Base-by-base conservation (phyloP, 202 grass and related monocot species). In the Eragrostis tef region DNA sequence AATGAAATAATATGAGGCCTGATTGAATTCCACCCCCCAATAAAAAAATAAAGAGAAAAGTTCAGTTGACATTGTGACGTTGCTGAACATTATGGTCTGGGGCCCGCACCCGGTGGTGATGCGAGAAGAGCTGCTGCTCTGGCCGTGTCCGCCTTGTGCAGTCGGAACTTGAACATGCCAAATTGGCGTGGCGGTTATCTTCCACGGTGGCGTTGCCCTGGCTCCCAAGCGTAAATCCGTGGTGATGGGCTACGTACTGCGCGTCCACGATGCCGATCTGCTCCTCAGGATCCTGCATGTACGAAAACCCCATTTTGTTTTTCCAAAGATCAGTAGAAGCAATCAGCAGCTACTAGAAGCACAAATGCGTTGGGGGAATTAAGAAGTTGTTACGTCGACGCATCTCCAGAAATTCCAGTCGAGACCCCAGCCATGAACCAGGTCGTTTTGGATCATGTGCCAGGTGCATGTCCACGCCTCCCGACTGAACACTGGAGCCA, bases 391-490 rank as follows among this genome's bases (percentile, higher is more conserved):
- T 44, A n/a, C 44, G 20, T 97, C 74, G 24, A 97, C 89, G n/a
- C 94, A 97, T 90, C 80, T 94, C 83, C 85, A 83, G 81, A 97
- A 89, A 50, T 93, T 87, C 58, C 53, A 87, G 79, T 97, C 94
- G 43, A 97, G 81, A 15, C 86, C 91, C 86, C 86, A 87, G 77
- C 91, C 94, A 52, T 97, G 94, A 51, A 94, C 87, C 21, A 97
- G 78, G 43, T 97, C 91, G 78, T 90, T 97, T 89, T 94, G 94
- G 71, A 97, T 90, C 89, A 97, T 87, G 67, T 94, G 85, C 94
- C 91, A 94, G 31, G 88, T 82, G 41, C 94, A 97, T 5, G 64
- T 70, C 94, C 94, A 97, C 8, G 94, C 91, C 34, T 92, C 87
- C 59, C 91, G 50, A 1, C 83, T 85, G 63, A 97, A 94, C 11